These are phyloP conservation scores for Mucor circinelloides DNA, from an alignment of 371 early-diverging fungal species.

Conservation along the genomic window DNA sequence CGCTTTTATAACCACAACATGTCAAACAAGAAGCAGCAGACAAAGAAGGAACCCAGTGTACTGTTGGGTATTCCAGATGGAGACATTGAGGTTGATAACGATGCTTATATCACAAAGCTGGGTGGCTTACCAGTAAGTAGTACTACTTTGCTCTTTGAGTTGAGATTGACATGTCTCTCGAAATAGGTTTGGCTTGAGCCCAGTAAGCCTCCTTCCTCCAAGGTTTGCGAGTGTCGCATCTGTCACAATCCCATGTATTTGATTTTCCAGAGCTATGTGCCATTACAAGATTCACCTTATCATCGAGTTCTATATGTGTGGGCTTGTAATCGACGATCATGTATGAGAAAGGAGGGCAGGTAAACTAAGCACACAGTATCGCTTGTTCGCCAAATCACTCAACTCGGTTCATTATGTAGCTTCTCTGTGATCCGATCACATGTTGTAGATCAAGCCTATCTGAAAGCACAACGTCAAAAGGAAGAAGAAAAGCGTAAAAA, in stretches of 20 bases:
- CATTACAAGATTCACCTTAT: slow-evolving; percentile 71
- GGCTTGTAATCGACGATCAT: slow-evolving; percentile 73
- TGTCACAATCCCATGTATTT: slow-evolving; percentile 66
- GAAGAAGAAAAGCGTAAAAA: slow-evolving; percentile 42
- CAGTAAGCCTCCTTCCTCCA: slow-evolving; percentile 21
- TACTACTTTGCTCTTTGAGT: no score
- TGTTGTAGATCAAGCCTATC: slow-evolving; percentile 65
- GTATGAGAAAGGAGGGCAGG: slow-evolving; percentile 74
- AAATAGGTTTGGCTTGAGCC: slow-evolving; percentile 45
- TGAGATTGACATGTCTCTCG: neutral
- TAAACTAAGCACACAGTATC: slow-evolving; percentile 19
- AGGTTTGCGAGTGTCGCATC: slow-evolving; percentile 27
- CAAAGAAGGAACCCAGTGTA: slow-evolving; percentile 29
- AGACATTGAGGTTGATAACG: slow-evolving; percentile 56
- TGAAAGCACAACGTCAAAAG: slow-evolving; percentile 54
- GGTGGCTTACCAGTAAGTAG: slow-evolving; percentile 70
- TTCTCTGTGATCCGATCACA: slow-evolving; percentile 70
- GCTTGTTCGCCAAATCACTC: neutral
- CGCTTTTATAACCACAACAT: neutral
- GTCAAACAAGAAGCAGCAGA: slow-evolving; percentile 19
- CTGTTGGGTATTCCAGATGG: slow-evolving; percentile 73
- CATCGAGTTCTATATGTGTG: slow-evolving; percentile 80
- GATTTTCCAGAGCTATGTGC: slow-evolving; percentile 75
- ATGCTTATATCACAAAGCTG: slow-evolving; percentile 70
- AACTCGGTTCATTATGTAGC: slow-evolving; percentile 34